phyloP scores from a whole-genome alignment of 2,329 filamentous ascomycete species.

The Xylaria sp. region DNA sequence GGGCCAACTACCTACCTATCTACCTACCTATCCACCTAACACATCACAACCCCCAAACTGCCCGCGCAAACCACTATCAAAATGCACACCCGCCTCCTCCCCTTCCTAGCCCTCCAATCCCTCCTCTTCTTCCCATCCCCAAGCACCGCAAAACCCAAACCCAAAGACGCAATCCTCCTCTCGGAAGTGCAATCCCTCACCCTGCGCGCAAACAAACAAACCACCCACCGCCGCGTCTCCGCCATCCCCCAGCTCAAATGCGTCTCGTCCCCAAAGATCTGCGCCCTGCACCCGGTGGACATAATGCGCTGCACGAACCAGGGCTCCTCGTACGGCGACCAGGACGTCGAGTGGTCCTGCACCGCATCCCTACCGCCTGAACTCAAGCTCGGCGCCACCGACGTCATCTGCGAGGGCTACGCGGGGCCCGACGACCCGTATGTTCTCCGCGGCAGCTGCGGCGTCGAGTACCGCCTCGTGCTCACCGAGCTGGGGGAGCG shows the following conservation, averaged over 20 bases:
- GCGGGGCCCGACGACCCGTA: slow-evolving; percentile 79
- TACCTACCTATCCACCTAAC: no score
- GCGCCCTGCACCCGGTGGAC: slow-evolving; percentile 78
- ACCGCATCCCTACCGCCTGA: slow-evolving; percentile 69
- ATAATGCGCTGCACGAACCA: slow-evolving; percentile 91
- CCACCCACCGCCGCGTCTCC: slow-evolving; percentile 78
- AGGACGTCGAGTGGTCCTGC: slow-evolving; percentile 94
- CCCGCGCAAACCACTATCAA: background rate
- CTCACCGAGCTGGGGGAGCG: slow-evolving; percentile 81
- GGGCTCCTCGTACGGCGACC: slow-evolving; percentile 79
- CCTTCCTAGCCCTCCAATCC: slow-evolving; percentile 36
- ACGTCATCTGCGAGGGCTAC: slow-evolving; percentile 95
- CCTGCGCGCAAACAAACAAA: slow-evolving; percentile 72
- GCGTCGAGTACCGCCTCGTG: slow-evolving; percentile 85
- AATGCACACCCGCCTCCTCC: slow-evolving; percentile 31
- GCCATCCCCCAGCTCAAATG: slow-evolving; percentile 84
- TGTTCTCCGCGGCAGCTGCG: slow-evolving; percentile 91
- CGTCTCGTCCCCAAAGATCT: slow-evolving; percentile 72
- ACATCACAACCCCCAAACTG: no score
- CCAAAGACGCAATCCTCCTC: slow-evolving; percentile 66
- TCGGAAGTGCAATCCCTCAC: slow-evolving; percentile 80
- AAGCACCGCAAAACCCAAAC: slow-evolving; percentile 46
- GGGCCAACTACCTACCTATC: no score
- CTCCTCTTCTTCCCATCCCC: slow-evolving; percentile 45
- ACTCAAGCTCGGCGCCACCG: slow-evolving; percentile 81